phyloP scores from a whole-genome alignment of 2,329 filamentous ascomycete genomes.

The Fusarium anguioides region DNA sequence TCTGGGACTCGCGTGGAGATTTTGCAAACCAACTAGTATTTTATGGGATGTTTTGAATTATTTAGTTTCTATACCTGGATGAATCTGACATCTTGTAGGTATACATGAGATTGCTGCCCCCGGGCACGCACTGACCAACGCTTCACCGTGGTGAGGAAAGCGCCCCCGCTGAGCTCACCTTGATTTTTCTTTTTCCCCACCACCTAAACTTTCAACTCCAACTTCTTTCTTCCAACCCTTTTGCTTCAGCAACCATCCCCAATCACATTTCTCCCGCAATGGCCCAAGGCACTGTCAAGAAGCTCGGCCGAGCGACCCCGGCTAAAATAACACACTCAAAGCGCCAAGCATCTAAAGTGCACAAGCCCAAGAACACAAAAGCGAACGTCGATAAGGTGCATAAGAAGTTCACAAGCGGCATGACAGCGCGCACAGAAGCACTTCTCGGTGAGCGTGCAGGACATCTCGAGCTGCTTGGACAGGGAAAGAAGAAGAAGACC shows the following conservation, averaged over 20 bases:
- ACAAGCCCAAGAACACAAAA: slow-evolving; percentile 62
- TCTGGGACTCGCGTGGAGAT: too few relatives aligned
- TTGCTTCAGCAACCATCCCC: neutral
- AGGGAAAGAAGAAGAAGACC: slow-evolving; percentile 66
- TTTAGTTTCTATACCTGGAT: too few relatives aligned
- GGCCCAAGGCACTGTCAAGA: slow-evolving; percentile 67
- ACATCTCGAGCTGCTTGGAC: slow-evolving; percentile 69
- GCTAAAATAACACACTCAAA: slow-evolving; percentile 56
- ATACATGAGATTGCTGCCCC: too few relatives aligned
- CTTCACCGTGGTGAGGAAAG: slow-evolving; percentile 18
- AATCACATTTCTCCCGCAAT: slow-evolving; percentile 48
- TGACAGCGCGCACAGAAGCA: slow-evolving; percentile 66
- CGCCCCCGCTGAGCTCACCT: slow-evolving; percentile 33
- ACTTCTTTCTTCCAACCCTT: slow-evolving; percentile 47
- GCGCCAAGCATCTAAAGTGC: slow-evolving; percentile 57
- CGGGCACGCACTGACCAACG: neutral
- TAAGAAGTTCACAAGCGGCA: slow-evolving; percentile 65
- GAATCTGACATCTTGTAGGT: neutral
- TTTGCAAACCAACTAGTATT: too few relatives aligned
- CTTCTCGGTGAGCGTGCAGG: slow-evolving; percentile 69
- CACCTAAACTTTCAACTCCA: slow-evolving; percentile 1
- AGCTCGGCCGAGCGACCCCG: slow-evolving; percentile 54
- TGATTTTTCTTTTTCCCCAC: slow-evolving; percentile 32
- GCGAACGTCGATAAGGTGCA: slow-evolving; percentile 63
- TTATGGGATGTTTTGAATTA: neutral